Percentiles rank a stretch among this genome's conserved stretches.
Evolutionary conservation across 495 filamentous ascomycete genomes (phyloP).

Genomic region (Penicillium canescens): DNA sequence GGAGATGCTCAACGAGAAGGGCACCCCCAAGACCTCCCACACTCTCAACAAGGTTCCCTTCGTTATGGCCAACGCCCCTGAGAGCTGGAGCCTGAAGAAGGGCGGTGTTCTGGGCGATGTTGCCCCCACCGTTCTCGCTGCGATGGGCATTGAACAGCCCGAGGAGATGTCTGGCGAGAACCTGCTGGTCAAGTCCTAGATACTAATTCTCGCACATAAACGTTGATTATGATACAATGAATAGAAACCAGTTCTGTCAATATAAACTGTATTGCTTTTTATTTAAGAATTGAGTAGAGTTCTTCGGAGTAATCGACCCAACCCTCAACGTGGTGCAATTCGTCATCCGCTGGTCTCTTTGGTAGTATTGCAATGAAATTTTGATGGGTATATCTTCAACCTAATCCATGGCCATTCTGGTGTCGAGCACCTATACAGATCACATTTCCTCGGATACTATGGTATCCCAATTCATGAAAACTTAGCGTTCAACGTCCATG

Average conservation of each 20-base stretch:
- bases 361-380: slow-evolving; percentile 7
- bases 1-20: slow-evolving; percentile 96
- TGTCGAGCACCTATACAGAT: slow-evolving; percentile 4
- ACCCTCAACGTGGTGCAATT: too few relatives aligned
- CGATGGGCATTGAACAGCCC: slow-evolving; percentile 88
- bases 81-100: slow-evolving; percentile 81
- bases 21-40: slow-evolving; percentile 96
- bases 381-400: slow-evolving; percentile 20
- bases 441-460: background rate
- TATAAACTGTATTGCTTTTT: background rate
- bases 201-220: slow-evolving; percentile 7
- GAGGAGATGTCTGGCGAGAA: slow-evolving; percentile 88
- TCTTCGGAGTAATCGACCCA: background rate
- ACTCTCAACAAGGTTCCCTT: slow-evolving; percentile 97
- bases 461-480: background rate
- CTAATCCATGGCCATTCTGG: background rate
- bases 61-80: slow-evolving; percentile 94
- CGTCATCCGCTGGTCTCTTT: background rate
- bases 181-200: slow-evolving; percentile 71
- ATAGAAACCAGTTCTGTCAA: slow-evolving; percentile 19
- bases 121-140: slow-evolving; percentile 84
- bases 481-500: background rate
- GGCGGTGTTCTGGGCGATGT: slow-evolving; percentile 93
- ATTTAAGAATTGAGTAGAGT: background rate
- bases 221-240: slow-evolving; percentile 25